A percentile compares a stretch with the other conserved stretches of the same genome.
phyloP scores from a whole-genome alignment of 2,329 filamentous ascomycete species.

The Aspergillus eucalypticola region DNA sequence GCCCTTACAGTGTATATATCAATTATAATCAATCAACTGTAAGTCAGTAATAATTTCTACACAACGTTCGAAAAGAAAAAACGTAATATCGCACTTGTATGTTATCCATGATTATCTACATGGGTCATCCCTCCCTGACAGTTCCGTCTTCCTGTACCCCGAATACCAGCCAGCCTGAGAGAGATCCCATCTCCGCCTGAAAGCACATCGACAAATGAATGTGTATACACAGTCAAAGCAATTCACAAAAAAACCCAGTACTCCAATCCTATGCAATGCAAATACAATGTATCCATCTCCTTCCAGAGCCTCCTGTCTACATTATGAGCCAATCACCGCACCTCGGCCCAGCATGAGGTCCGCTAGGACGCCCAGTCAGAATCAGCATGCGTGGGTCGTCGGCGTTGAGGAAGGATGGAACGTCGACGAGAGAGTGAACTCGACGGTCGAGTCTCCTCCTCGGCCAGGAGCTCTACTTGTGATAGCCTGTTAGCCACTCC shows the following conservation, averaged over 20 bases:
- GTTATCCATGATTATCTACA: constrained; percentile 16
- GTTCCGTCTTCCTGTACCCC: constrained; percentile 4
- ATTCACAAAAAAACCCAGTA: constrained; percentile 14
- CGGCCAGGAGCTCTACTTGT: constrained; percentile 37
- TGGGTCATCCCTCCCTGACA: neutral
- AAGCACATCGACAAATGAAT: constrained; percentile 9
- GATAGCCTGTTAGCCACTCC: constrained; percentile 41
- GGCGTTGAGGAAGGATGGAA: constrained; percentile 40
- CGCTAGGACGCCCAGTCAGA: constrained; percentile 37
- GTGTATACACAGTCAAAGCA: constrained; percentile 13
- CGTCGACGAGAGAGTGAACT: constrained; percentile 35
- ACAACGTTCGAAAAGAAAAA: no score
- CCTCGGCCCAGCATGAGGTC: no score
- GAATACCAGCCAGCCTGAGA: neutral
- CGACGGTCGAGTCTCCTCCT: constrained; percentile 39
- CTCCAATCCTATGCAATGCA: constrained; percentile 30
- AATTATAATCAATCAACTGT: no score
- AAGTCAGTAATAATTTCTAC: no score
- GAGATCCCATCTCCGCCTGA: neutral
- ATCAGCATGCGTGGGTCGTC: constrained; percentile 39
- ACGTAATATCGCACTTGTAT: neutral
- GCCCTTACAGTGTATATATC: no score
- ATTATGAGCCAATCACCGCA: no score
- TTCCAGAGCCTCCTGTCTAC: neutral
- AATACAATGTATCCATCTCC: neutral